Evolutionary conservation across 1,284 basidiomycete genomes (phyloP).

Genomic region (Ganoderma resinaceum): DNA sequence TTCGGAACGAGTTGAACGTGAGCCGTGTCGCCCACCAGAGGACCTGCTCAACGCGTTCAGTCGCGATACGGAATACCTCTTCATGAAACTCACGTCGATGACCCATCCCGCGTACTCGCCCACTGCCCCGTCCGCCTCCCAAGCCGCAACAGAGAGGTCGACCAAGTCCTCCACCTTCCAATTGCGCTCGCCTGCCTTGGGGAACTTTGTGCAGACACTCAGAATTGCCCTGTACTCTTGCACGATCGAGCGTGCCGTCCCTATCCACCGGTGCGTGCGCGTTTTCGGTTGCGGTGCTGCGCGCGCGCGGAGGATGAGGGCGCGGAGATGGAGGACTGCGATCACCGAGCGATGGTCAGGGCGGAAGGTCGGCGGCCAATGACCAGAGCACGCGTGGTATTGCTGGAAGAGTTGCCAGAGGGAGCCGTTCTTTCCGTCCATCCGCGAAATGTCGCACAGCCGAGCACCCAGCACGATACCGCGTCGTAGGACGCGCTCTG

Average conservation of each 20-base stretch:
- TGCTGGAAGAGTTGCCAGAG: conserved; percentile 67
- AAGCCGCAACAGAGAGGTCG: conserved; percentile 82
- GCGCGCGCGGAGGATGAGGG: conserved; percentile 63
- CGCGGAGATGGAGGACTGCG: conserved; percentile 74
- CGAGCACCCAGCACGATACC: conserved; percentile 64
- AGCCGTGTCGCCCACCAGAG: conserved; percentile 92
- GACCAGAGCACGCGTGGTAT: conserved; percentile 67
- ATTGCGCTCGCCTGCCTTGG: conserved; percentile 86
- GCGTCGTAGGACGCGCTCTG: conserved; percentile 75
- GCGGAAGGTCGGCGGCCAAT: conserved; percentile 81
- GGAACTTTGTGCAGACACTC: conserved; percentile 76
- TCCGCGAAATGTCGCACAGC: conserved; percentile 45
- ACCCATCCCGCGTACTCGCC: conserved; percentile 74
- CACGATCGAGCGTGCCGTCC: conserved; percentile 68
- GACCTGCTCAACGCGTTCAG: conserved; percentile 51
- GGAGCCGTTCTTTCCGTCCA: conserved; percentile 45
- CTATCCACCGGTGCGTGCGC: conserved; percentile 65
- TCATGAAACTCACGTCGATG: conserved; percentile 62
- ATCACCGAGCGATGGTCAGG: conserved; percentile 76
- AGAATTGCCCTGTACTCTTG: conserved; percentile 75
- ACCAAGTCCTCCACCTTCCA: conserved; percentile 83
- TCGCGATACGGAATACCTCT: not conserved
- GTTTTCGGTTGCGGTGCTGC: conserved; percentile 29
- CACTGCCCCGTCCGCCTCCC: conserved; percentile 74
- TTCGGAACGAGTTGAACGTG: conserved; percentile 89